Percentiles rank a stretch among this genome's conserved stretches.
Evolutionary conservation across 768 basidiomycete species (phyloP).

Genomic region (Solioccasus polychromus): DNA sequence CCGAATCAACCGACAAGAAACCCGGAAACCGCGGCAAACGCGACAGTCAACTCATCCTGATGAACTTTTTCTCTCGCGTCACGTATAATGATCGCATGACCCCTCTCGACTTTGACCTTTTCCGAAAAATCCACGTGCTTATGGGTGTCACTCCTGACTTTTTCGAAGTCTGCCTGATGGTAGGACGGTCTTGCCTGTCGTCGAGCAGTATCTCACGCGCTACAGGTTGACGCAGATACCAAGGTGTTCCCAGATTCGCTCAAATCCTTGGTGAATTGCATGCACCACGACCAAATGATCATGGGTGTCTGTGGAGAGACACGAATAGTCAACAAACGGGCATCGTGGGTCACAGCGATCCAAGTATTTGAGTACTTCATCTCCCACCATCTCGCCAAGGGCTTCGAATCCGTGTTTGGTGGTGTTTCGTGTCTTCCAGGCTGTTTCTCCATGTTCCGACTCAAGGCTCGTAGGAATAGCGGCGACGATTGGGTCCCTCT

Average conservation of each 20-base stretch:
- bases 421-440: constrained; percentile 99
- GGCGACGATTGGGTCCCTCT: constrained; percentile 98
- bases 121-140: constrained; percentile 91
- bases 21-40: constrained; percentile 98
- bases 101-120: constrained; percentile 96
- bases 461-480: constrained; percentile 84
- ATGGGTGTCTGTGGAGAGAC: constrained; percentile 99
- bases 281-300: constrained; percentile 98
- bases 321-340: constrained; percentile 96
- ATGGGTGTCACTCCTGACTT: constrained; percentile 99
- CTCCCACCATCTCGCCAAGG: constrained; percentile 96
- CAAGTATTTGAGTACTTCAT: constrained; percentile 99
- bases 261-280: constrained; percentile 90
- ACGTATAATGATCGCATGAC: constrained; percentile 99
- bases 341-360: constrained; percentile 97
- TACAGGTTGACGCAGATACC: constrained; percentile 96
- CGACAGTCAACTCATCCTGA: constrained; percentile 96
- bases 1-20: constrained; percentile 84
- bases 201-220: constrained; percentile 10
- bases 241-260: constrained; percentile 92
- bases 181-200: constrained; percentile 37
- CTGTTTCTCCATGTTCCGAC: constrained; percentile 99
- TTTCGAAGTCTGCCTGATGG: constrained; percentile 97
- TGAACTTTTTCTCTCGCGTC: constrained; percentile 99
- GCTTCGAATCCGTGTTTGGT: constrained; percentile 98